These are phyloP conservation scores for Solanum etuberosum DNA, from an alignment of 257 asterid species.

Conservation along the genomic window DNA sequence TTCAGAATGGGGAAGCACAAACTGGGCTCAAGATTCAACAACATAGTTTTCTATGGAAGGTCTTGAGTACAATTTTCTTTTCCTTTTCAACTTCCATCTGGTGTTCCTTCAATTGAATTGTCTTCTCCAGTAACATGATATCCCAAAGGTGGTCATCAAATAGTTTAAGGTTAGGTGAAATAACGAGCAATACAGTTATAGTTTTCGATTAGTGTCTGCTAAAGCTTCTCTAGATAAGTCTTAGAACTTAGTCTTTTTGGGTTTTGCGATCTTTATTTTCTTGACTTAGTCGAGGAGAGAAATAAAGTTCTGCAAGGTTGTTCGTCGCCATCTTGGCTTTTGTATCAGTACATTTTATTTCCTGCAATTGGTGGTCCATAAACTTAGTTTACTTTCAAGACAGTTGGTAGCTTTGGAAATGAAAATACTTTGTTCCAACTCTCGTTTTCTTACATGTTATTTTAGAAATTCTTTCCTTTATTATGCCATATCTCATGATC, in stretches of 20 bases:
- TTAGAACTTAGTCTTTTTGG: slow-evolving; percentile 22
- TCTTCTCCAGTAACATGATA: slow-evolving; percentile 27
- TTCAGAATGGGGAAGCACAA: slow-evolving; percentile 28
- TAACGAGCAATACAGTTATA: slow-evolving; percentile 33
- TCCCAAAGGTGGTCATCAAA: slow-evolving; percentile 21
- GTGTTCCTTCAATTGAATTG: slow-evolving; percentile 13
- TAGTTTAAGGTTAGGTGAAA: slow-evolving; percentile 43
- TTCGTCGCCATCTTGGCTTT: slow-evolving; percentile 14
- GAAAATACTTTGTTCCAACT: background rate
- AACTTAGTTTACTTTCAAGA: slow-evolving; percentile 10
- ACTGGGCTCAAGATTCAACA: slow-evolving; percentile 47
- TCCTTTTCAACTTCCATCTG: slow-evolving; percentile 12
- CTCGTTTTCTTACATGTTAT: background rate
- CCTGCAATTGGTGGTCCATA: slow-evolving; percentile 18
- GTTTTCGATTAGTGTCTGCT: slow-evolving; percentile 23
- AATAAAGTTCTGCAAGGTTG: slow-evolving; percentile 26
- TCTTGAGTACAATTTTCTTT: slow-evolving; percentile 37
- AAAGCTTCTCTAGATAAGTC: slow-evolving; percentile 24
- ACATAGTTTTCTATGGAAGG: slow-evolving; percentile 30
- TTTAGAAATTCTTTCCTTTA: background rate
- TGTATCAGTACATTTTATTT: slow-evolving; percentile 33
- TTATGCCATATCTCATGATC: background rate
- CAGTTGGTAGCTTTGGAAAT: background rate
- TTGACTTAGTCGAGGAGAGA: slow-evolving; percentile 21
- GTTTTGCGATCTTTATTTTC: slow-evolving; percentile 29